Conservation (phyloP, 768 basidiomycete species). For the Xerocomellus amylosporus region DNA sequence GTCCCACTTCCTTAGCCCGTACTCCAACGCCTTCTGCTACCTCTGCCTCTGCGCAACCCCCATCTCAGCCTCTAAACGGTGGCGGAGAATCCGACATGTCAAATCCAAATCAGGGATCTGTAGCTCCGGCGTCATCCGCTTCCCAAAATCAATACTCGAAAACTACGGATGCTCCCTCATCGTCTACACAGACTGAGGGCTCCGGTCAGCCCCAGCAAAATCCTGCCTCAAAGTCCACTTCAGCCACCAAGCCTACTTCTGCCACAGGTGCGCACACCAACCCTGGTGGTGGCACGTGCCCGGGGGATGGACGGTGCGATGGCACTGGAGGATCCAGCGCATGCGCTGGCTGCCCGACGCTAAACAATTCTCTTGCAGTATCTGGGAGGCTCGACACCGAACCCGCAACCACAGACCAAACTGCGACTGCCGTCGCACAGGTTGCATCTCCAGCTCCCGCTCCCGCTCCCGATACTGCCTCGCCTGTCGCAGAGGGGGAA, state of each 20-base stretch:
- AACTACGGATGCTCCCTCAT: conserved; percentile 28
- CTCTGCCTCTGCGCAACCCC: conserved; percentile 33
- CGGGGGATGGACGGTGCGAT: conserved; percentile 96
- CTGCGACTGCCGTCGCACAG: conserved; percentile 15
- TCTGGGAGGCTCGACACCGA: conserved; percentile 42
- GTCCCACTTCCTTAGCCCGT: conserved; percentile 58
- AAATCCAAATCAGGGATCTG: conserved; percentile 36
- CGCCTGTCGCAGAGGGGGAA: conserved; percentile 29
- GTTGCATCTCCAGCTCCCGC: conserved; percentile 11
- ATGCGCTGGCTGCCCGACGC: conserved; percentile 95
- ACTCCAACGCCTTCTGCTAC: conserved; percentile 34
- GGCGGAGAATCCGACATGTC: conserved; percentile 35
- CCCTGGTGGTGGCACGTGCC: conserved; percentile 71
- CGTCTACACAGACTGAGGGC: conserved; percentile 27
- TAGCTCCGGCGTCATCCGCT: conserved; percentile 27
- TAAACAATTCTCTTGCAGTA: conserved; percentile 75
- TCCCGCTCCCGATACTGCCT: conserved; percentile 35
- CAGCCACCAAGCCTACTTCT: conserved; percentile 28
- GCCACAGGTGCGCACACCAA: conserved; percentile 33
- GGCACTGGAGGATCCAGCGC: conserved; percentile 92
- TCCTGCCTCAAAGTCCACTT: conserved; percentile 22
- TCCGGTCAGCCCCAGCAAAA: conserved; percentile 27
- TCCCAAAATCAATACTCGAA: conserved; percentile 33
- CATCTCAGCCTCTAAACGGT: conserved; percentile 35
- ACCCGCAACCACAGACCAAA: conserved; percentile 26